A percentile compares a stretch with the other conserved stretches of the same genome.
Conservation (phyloP, 2,329 filamentous ascomycete species). For the Trichoderma atroviride region DNA sequence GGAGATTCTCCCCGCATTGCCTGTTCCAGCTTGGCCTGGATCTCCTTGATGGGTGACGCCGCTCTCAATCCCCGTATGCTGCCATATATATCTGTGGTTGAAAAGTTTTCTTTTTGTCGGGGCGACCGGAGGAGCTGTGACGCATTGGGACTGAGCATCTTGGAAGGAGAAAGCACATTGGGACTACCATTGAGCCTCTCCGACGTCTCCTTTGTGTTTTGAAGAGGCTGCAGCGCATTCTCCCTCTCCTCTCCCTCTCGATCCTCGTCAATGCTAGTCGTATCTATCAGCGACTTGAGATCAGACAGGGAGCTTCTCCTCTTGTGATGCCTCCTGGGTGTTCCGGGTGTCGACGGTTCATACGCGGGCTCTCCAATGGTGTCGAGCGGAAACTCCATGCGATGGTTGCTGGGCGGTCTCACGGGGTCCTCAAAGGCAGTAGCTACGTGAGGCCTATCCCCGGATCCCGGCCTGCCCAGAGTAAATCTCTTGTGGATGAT, state of each 20-base stretch:
- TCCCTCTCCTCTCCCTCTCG: constrained; percentile 31
- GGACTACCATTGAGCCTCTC: constrained; percentile 61
- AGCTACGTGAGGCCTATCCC: constrained; percentile 62
- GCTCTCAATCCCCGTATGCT: constrained; percentile 23
- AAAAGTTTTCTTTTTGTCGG: constrained; percentile 51
- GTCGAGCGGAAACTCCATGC: constrained; percentile 57
- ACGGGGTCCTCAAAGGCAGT: constrained; percentile 64
- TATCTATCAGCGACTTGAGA: constrained; percentile 69
- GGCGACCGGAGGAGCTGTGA: constrained; percentile 46
- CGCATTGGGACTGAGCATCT: constrained; percentile 54
- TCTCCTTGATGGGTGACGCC: constrained; percentile 25
- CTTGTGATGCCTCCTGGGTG: constrained; percentile 66
- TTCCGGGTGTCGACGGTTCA: constrained; percentile 45
- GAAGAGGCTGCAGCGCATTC: constrained; percentile 50
- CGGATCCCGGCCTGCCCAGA: constrained; percentile 55
- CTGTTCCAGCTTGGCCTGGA: constrained; percentile 26
- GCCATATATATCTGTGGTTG: constrained; percentile 31
- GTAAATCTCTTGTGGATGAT: constrained; percentile 47
- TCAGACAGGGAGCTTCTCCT: constrained; percentile 91
- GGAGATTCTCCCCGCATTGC: constrained; percentile 30
- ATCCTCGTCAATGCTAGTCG: constrained; percentile 53
- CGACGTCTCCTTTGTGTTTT: constrained; percentile 56
- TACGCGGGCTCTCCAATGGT: constrained; percentile 62
- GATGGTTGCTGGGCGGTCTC: constrained; percentile 61
- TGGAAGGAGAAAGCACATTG: constrained; percentile 49